Conservation (phyloP, 257 asterid genomes). For the Euphrasia confusa region DNA sequence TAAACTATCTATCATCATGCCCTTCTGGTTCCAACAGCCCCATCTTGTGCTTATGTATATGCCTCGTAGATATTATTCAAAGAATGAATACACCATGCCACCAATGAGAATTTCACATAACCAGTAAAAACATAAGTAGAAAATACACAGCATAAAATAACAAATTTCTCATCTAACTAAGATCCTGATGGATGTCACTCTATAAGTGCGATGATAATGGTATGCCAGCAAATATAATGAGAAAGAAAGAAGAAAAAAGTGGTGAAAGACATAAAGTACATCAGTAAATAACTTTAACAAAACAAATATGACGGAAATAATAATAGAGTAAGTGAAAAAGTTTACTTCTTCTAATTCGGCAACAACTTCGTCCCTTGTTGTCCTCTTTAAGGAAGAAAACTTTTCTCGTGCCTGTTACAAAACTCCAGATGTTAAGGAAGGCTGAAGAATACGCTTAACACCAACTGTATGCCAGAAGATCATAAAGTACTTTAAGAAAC, state of each 20-base stretch:
- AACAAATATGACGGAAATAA: not conserved
- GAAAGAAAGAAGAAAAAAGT: conserved; percentile 5
- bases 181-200: conserved; percentile 19
- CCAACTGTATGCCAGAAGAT: conserved; percentile 18
- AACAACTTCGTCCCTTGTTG: conserved; percentile 77
- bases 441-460: not conserved
- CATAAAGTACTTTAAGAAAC: not conserved
- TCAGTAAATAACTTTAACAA: conserved; percentile 2
- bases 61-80: conserved; percentile 6
- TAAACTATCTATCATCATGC: not conserved
- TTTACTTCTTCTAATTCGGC: conserved; percentile 86
- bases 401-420: conserved; percentile 77
- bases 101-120: not conserved
- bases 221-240: not conserved
- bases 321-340: conserved; percentile 22
- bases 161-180: conserved; percentile 8
- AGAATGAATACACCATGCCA: not conserved
- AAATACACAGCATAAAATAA: not conserved
- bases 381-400: conserved; percentile 80
- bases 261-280: conserved; percentile 12
- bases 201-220: conserved; percentile 16
- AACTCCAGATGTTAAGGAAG: conserved; percentile 20
- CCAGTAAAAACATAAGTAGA: conserved; percentile 1
- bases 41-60: conserved; percentile 7
- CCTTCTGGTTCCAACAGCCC: conserved; percentile 16